These are phyloP conservation scores for Trichoderma citrinoviride DNA, from an alignment of 2,329 filamentous ascomycete species.

Conservation along the genomic window DNA sequence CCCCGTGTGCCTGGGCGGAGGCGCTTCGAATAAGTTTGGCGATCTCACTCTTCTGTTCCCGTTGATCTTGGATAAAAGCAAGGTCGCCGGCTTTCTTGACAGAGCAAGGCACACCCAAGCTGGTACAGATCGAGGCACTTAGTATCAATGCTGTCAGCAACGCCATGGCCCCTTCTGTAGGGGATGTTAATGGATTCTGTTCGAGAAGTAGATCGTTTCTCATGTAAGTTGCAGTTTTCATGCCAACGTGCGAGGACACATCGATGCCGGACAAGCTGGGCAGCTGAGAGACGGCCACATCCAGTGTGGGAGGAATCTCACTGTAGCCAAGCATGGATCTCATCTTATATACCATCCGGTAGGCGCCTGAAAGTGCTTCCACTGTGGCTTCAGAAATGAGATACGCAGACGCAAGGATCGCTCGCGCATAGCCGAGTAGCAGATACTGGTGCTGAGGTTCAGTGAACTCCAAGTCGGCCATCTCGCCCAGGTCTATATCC, in stretches of 20 bases:
- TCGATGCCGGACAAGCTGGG: conserved; percentile 38
- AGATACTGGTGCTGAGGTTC: conserved; percentile 60
- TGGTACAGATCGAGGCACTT: conserved; percentile 57
- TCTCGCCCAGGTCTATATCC: conserved; percentile 66
- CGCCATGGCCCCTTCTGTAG: conserved; percentile 52
- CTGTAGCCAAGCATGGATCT: conserved; percentile 56
- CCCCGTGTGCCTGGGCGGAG: conserved; percentile 48
- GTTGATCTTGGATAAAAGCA: conserved; percentile 59
- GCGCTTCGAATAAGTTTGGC: conserved; percentile 57
- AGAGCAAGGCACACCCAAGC: conserved; percentile 48
- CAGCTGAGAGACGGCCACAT: conserved; percentile 11
- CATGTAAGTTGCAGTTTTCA: conserved; percentile 33
- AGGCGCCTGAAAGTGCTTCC: conserved; percentile 58
- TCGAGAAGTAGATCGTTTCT: conserved; percentile 52
- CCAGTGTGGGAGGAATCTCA: background rate
- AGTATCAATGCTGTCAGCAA: conserved; percentile 63
- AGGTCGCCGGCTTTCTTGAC: conserved; percentile 60
- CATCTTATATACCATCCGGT: conserved; percentile 59
- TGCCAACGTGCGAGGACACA: conserved; percentile 23
- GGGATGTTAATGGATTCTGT: conserved; percentile 64
- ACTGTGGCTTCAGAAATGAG: conserved; percentile 58
- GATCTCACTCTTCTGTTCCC: conserved; percentile 62
- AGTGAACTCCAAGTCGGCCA: conserved; percentile 55
- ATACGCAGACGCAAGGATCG: conserved; percentile 66
- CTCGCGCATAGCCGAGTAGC: conserved; percentile 63